Evolutionary conservation across 495 filamentous ascomycete species (phyloP), one percentile per base, ranked within the genome.

Genomic region (Endocarpon pusillum): DNA sequence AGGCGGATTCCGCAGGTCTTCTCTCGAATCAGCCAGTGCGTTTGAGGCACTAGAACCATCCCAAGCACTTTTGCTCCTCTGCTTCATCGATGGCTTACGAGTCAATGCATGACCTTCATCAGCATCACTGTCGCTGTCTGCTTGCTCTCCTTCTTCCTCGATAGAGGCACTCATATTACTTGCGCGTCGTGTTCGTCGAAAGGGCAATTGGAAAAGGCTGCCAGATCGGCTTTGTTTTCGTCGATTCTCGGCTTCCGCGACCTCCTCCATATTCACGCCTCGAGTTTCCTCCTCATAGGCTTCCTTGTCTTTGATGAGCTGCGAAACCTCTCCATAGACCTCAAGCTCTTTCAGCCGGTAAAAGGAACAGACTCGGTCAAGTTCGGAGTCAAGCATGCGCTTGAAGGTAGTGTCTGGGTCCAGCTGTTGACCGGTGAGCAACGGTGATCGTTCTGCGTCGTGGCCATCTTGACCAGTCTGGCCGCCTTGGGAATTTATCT

Each of bases 331-430:
- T 27, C 75, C 71, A 34, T 77, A 72, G 31, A 96, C 73, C 47
- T 94, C 84, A 7, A 65, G 55, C 55, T 97, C 83, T 49, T 96
- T 96, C 32, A 78, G 55, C 37, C 70, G 68, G 55, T 82, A 96
- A 55, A 96, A 97, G 1, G 75, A 78, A 48, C 71, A 79, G 35
- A 96, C 78, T 61, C 94, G 96, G 52, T 94, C 84, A 35, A 97
- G 57, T 50, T 96, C 89, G 2, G 73, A 63, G 53, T 96, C 89
- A 6, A 97, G 66, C 19, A 83, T 76, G 35, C 74, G 71, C 32
- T 61, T 62, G 45, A 94, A 97, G 37, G 82, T 58, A 11, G 62
- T 55, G 53, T 96, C 85, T 20, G 83, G 72, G 42, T 93, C 75
- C 21, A 59, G 53, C 3, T 56, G 39, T 27, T 52, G 42, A 55